Percentiles rank a stretch among this genome's conserved stretches.
Conservation (phyloP, 352 stramenopile species). For the Detonula confervacea region DNA sequence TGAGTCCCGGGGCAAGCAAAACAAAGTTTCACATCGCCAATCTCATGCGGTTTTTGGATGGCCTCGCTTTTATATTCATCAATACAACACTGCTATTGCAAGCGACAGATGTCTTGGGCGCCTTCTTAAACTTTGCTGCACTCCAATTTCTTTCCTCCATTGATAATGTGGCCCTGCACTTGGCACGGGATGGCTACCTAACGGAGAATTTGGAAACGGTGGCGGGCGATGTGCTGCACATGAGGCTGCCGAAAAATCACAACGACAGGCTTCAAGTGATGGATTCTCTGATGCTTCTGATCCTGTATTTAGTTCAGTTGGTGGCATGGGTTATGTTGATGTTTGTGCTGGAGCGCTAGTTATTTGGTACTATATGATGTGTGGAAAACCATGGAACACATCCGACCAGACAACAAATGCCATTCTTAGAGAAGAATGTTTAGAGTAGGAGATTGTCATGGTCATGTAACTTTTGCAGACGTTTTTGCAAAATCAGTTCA, state of each 20-base stretch:
- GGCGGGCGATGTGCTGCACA: conserved; percentile 27
- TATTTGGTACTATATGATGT: too few relatives aligned
- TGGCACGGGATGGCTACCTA: conserved; percentile 62
- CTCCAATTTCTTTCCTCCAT: conserved; percentile 65
- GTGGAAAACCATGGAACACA: too few relatives aligned
- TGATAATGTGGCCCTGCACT: conserved; percentile 58
- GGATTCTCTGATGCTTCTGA: conserved; percentile 42
- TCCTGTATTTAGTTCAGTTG: conserved; percentile 21
- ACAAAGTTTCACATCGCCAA: conserved; percentile 43
- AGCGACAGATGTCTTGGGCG: conserved; percentile 46
- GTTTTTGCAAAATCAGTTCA: too few relatives aligned
- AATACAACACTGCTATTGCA: conserved; percentile 62
- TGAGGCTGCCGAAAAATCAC: conserved; percentile 43
- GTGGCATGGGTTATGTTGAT: conserved; percentile 28
- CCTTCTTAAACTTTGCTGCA: conserved; percentile 75
- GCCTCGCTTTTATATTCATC: conserved; percentile 52
- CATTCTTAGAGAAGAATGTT: too few relatives aligned
- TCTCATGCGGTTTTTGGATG: conserved; percentile 57
- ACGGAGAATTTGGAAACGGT: conserved; percentile 43
- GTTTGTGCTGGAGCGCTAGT: background rate
- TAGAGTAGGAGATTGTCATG: too few relatives aligned
- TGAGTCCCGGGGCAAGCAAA: conserved; percentile 27
- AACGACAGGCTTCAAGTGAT: conserved; percentile 30
- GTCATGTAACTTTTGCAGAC: too few relatives aligned
- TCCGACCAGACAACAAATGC: too few relatives aligned